Evolutionary conservation across 2,329 filamentous ascomycete species (phyloP).

Genomic region (Talaromyces albobiverticillius): DNA sequence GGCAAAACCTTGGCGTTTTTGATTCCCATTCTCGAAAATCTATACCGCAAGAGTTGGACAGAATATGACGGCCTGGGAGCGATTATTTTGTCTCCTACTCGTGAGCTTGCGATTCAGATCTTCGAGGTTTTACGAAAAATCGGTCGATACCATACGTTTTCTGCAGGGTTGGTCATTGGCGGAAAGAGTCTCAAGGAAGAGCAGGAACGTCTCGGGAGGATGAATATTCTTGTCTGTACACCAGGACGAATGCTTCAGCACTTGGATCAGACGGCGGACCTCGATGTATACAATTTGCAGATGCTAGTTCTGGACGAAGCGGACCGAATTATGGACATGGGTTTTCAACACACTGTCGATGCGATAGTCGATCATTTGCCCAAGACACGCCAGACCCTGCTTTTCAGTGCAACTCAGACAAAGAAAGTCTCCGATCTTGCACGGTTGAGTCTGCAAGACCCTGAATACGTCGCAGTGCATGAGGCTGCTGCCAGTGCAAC

Average conservation of each 20-base stretch:
- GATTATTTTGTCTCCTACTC: conserved; percentile 87
- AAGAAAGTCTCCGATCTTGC: conserved; percentile 91
- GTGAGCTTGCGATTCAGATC: conserved; percentile 93
- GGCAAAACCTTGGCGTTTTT: conserved; percentile 95
- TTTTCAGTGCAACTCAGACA: conserved; percentile 96
- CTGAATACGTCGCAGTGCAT: conserved; percentile 93
- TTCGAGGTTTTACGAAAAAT: conserved; percentile 92
- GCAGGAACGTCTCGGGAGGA: conserved; percentile 75
- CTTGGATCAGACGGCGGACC: conserved; percentile 84
- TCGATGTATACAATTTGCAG: conserved; percentile 87
- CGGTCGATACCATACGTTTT: conserved; percentile 83
- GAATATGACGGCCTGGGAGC: conserved; percentile 89
- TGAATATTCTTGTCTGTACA: conserved; percentile 97
- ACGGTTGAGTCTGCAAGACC: conserved; percentile 79
- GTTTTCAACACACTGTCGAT: conserved; percentile 86
- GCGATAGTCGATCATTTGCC: conserved; percentile 91
- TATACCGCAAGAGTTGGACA: conserved; percentile 86
- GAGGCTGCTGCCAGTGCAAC: conserved; percentile 77
- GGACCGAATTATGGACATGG: conserved; percentile 96
- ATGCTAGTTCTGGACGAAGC: conserved; percentile 94
- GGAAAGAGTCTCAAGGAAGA: conserved; percentile 89
- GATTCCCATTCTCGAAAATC: conserved; percentile 84
- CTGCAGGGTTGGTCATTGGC: conserved; percentile 88
- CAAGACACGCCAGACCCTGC: conserved; percentile 78
- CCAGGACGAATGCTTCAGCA: conserved; percentile 95